Evolutionary conservation across 768 basidiomycete genomes (phyloP).

Genomic region (Hericium erinaceus): DNA sequence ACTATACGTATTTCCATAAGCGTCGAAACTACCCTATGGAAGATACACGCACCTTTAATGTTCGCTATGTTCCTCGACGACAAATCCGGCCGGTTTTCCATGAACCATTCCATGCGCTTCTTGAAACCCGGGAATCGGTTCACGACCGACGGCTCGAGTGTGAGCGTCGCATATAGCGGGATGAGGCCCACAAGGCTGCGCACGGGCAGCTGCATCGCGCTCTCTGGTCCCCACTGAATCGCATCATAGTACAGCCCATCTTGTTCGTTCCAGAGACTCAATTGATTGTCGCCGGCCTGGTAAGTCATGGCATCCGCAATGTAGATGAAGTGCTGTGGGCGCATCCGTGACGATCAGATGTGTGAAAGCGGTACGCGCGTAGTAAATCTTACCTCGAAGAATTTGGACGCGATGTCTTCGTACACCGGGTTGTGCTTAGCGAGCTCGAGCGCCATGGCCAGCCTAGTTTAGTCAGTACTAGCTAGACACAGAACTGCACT

Average conservation of each 20-base stretch:
- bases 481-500: not conserved
- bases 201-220: constrained; percentile 86
- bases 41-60: constrained; percentile 58
- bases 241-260: constrained; percentile 99
- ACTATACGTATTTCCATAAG: not conserved
- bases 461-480: constrained; percentile 34
- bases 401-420: constrained; percentile 98
- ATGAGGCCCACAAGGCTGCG: constrained; percentile 96
- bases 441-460: constrained; percentile 94
- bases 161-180: constrained; percentile 90
- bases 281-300: constrained; percentile 64
- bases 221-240: constrained; percentile 75
- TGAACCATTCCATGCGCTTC: constrained; percentile 98
- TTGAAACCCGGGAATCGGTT: constrained; percentile 96
- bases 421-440: constrained; percentile 97
- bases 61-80: constrained; percentile 92
- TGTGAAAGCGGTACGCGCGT: not conserved
- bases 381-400: constrained; percentile 58
- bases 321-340: constrained; percentile 83
- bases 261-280: constrained; percentile 89
- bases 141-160: constrained; percentile 81
- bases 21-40: too few species aligned
- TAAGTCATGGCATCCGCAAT: constrained; percentile 99
- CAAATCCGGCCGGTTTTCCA: constrained; percentile 84
- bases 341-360: constrained; percentile 6